Conservation (phyloP, 2,329 filamentous ascomycete genomes). For the Trichophyton rubrum region DNA sequence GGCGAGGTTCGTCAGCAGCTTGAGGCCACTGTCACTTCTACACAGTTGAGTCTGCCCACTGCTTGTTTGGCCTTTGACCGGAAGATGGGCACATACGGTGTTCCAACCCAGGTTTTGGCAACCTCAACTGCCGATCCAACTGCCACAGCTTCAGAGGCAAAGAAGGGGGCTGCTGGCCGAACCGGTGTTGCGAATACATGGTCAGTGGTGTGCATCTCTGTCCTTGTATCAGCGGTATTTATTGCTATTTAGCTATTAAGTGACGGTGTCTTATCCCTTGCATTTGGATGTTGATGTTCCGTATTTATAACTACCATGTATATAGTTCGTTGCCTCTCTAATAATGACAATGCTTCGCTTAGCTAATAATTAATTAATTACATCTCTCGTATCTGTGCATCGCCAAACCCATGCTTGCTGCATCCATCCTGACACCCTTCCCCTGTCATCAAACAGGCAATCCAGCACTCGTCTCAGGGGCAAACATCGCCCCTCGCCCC, state of each 20-base stretch:
- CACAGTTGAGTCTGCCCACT: slow-evolving; percentile 12
- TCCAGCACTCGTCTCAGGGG: too few relatives aligned
- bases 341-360: too few relatives aligned
- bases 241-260: background rate
- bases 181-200: background rate
- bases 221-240: background rate
- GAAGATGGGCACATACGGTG: slow-evolving; percentile 9
- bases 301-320: background rate
- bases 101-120: slow-evolving; percentile 4
- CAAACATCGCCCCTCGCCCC: too few relatives aligned
- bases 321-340: too few relatives aligned
- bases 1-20: background rate
- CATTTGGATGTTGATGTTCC: background rate
- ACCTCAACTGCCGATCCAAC: background rate
- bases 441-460: too few relatives aligned
- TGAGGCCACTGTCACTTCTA: slow-evolving; percentile 9
- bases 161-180: background rate
- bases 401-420: too few relatives aligned
- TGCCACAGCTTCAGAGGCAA: background rate
- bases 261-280: background rate
- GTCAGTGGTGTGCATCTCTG: background rate
- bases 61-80: slow-evolving; percentile 15
- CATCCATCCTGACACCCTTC: too few relatives aligned
- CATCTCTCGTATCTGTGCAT: too few relatives aligned
- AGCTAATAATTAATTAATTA: too few relatives aligned